phyloP scores from a whole-genome alignment of 495 filamentous ascomycete species.

The Mytilinidion resinicola region DNA sequence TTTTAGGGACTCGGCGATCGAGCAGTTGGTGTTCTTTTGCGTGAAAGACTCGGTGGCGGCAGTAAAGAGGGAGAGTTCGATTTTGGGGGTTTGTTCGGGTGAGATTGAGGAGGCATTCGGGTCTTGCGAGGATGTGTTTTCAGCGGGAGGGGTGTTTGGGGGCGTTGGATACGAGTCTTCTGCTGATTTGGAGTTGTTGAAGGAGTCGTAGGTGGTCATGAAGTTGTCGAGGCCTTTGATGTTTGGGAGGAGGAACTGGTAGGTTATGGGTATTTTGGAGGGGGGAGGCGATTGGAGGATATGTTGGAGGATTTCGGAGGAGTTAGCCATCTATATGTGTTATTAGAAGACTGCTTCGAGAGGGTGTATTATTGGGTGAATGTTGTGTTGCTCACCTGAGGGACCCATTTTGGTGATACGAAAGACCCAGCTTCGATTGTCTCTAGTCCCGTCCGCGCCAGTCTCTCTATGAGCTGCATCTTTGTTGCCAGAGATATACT shows the following conservation, averaged over 20 bases:
- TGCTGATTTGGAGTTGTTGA: constrained; percentile 25
- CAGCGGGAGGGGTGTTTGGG: constrained; percentile 36
- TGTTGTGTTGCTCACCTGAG: constrained; percentile 65
- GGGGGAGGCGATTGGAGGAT: constrained; percentile 55
- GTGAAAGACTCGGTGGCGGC: constrained; percentile 91
- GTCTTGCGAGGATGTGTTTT: constrained; percentile 38
- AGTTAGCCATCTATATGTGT: constrained; percentile 76
- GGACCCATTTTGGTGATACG: constrained; percentile 95
- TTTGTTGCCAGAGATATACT: constrained; percentile 75
- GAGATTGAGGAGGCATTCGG: constrained; percentile 29
- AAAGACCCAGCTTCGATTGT: constrained; percentile 95
- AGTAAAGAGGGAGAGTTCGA: constrained; percentile 86
- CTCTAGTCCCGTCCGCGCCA: constrained; percentile 77
- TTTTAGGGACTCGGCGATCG: constrained; percentile 71
- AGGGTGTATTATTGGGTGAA: background rate
- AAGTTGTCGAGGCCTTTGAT: constrained; percentile 67
- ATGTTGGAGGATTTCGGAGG: constrained; percentile 70
- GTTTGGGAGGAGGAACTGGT: constrained; percentile 93
- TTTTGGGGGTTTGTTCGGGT: constrained; percentile 26
- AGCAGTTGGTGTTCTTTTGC: constrained; percentile 85
- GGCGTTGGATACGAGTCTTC: constrained; percentile 34
- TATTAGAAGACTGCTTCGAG: constrained; percentile 2
- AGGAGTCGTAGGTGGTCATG: constrained; percentile 38
- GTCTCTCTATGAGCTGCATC: constrained; percentile 69
- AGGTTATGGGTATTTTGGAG: constrained; percentile 63